Conservation (phyloP, 345 rosid genomes). For the Eucalyptus rudis region DNA sequence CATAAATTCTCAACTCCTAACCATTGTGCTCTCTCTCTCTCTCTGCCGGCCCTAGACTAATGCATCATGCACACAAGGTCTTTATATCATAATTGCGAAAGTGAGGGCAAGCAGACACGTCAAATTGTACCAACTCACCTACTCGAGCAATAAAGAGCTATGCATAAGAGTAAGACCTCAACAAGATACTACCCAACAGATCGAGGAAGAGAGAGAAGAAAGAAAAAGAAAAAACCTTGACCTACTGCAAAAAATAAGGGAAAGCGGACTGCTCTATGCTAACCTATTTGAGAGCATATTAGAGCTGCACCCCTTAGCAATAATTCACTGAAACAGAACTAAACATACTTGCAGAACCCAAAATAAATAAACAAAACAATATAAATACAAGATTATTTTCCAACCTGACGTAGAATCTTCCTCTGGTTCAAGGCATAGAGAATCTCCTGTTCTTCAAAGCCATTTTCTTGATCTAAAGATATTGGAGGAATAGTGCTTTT, state of each 20-base stretch:
- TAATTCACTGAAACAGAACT: background rate
- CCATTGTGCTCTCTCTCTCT: background rate
- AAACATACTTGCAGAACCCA: background rate
- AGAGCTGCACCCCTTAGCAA: background rate
- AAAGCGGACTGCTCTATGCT: background rate
- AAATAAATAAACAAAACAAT: background rate
- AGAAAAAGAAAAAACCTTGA: background rate
- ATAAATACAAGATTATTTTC: background rate
- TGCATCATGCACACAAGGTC: background rate
- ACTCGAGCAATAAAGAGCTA: background rate
- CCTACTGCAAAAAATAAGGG: background rate
- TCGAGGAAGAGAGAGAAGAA: background rate
- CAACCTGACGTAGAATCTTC: conserved; percentile 74
- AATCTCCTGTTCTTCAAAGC: conserved; percentile 45
- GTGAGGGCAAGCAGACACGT: background rate
- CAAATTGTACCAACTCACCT: background rate
- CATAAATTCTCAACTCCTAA: background rate
- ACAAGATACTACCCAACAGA: background rate
- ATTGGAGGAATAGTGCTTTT: conserved; percentile 66
- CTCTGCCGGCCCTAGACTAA: background rate
- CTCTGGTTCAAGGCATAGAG: conserved; percentile 66
- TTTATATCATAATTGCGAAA: background rate
- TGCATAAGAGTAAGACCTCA: background rate
- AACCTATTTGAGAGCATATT: background rate
- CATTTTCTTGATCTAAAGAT: conserved; percentile 45